Percentiles rank a stretch among this genome's conserved stretches.
Conservation (phyloP, 208 protist genomes). For the Crithidia sp. region DNA sequence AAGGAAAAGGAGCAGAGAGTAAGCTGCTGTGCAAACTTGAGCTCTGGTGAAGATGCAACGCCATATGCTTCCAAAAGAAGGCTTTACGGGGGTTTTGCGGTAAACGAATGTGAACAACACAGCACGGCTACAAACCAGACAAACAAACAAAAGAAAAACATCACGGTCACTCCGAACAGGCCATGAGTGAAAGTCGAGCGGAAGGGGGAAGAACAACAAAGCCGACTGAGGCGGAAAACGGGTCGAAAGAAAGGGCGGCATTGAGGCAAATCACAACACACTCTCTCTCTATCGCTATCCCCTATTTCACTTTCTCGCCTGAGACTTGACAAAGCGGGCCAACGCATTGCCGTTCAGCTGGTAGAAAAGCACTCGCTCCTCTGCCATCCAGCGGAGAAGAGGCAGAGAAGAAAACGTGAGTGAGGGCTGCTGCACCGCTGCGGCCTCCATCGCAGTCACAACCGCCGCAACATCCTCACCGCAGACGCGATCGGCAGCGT, state of each 20-base stretch:
- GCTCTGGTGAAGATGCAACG: neutral
- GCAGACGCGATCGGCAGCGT: conserved; percentile 44
- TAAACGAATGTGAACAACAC: neutral
- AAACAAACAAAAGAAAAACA: no score
- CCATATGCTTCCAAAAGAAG: neutral
- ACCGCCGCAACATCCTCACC: conserved; percentile 13
- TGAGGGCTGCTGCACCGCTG: neutral
- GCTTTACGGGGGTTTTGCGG: neutral
- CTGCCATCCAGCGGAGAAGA: conserved; percentile 40
- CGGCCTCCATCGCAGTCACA: conserved; percentile 23
- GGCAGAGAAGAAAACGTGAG: conserved; percentile 32
- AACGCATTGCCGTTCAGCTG: conserved; percentile 20
- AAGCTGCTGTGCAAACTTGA: neutral
- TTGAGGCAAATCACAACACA: no score
- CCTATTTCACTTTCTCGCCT: neutral
- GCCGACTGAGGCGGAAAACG: neutral
- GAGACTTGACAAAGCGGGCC: conserved; percentile 10
- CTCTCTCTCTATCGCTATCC: neutral
- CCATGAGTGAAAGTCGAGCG: neutral
- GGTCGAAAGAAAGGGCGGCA: no score
- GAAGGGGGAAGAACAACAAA: neutral
- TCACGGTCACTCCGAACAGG: no score
- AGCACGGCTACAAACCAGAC: neutral
- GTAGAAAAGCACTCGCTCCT: conserved; percentile 30
- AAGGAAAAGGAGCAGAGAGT: neutral